These are phyloP conservation scores for Candida vartiovaarae DNA, from an alignment of 805 yeast species.

Conservation along the genomic window DNA sequence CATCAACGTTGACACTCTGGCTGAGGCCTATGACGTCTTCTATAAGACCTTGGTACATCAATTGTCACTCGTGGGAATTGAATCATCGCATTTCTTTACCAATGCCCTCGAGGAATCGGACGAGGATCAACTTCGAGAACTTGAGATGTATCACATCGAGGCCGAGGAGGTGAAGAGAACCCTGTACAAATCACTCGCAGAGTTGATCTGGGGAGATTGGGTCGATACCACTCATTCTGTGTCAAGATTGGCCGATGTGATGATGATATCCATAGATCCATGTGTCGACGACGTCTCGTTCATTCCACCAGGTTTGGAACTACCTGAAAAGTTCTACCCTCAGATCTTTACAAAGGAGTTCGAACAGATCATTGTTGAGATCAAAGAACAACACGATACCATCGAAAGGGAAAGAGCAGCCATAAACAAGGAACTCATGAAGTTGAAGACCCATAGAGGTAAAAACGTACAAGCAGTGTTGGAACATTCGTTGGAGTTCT, in stretches of 20 bases:
- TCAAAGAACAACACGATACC: neutral
- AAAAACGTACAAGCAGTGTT: conserved; percentile 23
- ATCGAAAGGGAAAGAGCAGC: conserved; percentile 12
- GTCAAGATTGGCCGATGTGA: conserved; percentile 25
- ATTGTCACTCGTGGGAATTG: conserved; percentile 3
- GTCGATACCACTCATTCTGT: conserved; percentile 20
- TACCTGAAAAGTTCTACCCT: conserved; percentile 31
- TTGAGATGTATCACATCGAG: conserved; percentile 29
- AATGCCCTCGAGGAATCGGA: conserved; percentile 2
- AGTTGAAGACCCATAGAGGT: conserved; percentile 27
- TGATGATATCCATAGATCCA: conserved; percentile 28
- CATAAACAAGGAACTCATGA: conserved; percentile 14
- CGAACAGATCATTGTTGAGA: conserved; percentile 5
- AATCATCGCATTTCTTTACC: conserved; percentile 4
- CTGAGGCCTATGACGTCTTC: conserved; percentile 18
- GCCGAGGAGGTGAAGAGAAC: conserved; percentile 23
- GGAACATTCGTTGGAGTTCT: conserved; percentile 20
- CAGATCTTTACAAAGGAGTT: conserved; percentile 31
- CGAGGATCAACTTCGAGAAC: conserved; percentile 4
- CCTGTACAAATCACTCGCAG: conserved; percentile 29
- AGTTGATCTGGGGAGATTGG: conserved; percentile 26
- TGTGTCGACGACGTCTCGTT: conserved; percentile 1
- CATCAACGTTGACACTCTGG: conserved; percentile 10
- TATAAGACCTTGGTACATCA: conserved; percentile 7
- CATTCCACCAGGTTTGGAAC: conserved; percentile 20